phyloP scores from a whole-genome alignment of 768 basidiomycete species.

The Floccularia luteovirens region DNA sequence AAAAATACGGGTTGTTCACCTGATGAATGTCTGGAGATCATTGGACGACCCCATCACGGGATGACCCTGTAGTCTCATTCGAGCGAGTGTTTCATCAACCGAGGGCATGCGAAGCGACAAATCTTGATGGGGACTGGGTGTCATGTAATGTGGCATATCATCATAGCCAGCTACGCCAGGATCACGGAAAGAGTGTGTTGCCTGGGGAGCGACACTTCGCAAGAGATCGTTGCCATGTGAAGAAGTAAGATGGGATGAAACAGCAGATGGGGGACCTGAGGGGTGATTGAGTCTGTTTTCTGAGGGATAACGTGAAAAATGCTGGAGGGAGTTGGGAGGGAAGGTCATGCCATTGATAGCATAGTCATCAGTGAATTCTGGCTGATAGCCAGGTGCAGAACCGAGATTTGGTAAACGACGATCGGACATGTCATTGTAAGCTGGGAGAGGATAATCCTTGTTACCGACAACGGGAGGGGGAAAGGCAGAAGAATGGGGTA shows the following conservation, averaged over 20 bases:
- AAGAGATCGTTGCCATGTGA: slow-evolving; percentile 46
- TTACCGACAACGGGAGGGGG: slow-evolving; percentile 30
- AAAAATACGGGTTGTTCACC: slow-evolving; percentile 32
- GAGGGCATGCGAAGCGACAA: slow-evolving; percentile 54
- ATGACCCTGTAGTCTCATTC: slow-evolving; percentile 55
- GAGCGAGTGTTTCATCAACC: slow-evolving; percentile 54
- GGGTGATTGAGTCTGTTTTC: slow-evolving; percentile 45
- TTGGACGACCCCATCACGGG: slow-evolving; percentile 54
- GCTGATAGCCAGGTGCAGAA: slow-evolving; percentile 39
- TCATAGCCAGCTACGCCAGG: slow-evolving; percentile 43
- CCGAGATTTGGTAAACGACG: slow-evolving; percentile 22
- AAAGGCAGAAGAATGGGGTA: slow-evolving; percentile 50
- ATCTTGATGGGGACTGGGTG: slow-evolving; percentile 43
- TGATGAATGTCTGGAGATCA: slow-evolving; percentile 76
- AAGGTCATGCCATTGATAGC: slow-evolving; percentile 40
- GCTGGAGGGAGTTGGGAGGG: slow-evolving; percentile 50
- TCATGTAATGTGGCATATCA: slow-evolving; percentile 52
- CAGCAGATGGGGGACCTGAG: slow-evolving; percentile 26
- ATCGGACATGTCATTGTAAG: slow-evolving; percentile 56
- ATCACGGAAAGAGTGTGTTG: slow-evolving; percentile 58
- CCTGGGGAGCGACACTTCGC: slow-evolving; percentile 65
- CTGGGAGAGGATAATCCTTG: slow-evolving; percentile 55
- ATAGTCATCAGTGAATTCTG: slow-evolving; percentile 64
- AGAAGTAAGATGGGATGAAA: slow-evolving; percentile 45
- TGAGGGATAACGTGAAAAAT: slow-evolving; percentile 45